Conservation (phyloP, 768 basidiomycete genomes). For the Tulasnella sp. region DNA sequence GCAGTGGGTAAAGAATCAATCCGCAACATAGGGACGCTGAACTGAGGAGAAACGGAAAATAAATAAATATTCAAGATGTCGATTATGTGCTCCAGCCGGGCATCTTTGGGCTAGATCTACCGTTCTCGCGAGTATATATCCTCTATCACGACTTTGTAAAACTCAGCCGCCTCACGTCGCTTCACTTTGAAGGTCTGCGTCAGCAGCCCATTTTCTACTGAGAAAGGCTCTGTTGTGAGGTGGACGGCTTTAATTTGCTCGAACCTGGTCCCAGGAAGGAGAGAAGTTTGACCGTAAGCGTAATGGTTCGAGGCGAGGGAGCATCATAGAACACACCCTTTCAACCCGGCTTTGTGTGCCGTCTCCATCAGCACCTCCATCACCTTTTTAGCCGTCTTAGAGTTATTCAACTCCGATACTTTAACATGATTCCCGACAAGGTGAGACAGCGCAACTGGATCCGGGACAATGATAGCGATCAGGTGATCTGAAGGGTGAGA, state of each 20-base stretch:
- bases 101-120: too few relatives aligned
- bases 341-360: constrained; percentile 49
- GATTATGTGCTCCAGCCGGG: too few relatives aligned
- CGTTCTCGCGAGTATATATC: too few relatives aligned
- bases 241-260: constrained; percentile 78
- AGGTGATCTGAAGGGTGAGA: too few relatives aligned
- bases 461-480: constrained; percentile 71
- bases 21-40: too few relatives aligned
- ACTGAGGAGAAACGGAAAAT: too few relatives aligned
- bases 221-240: constrained; percentile 61
- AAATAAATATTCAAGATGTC: too few relatives aligned
- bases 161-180: neutral
- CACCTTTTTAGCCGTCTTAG: constrained; percentile 45
- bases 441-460: constrained; percentile 58
- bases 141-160: too few relatives aligned
- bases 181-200: constrained; percentile 81
- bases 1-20: too few relatives aligned
- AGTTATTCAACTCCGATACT: constrained; percentile 37
- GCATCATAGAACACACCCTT: constrained; percentile 45
- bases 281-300: too few relatives aligned
- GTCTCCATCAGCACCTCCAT: constrained; percentile 45
- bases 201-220: constrained; percentile 64
- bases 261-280: constrained; percentile 52
- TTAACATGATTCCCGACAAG: constrained; percentile 39
- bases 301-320: too few relatives aligned